phyloP scores from a whole-genome alignment of 257 asterid species.

The Solanum lycopersicoides region DNA sequence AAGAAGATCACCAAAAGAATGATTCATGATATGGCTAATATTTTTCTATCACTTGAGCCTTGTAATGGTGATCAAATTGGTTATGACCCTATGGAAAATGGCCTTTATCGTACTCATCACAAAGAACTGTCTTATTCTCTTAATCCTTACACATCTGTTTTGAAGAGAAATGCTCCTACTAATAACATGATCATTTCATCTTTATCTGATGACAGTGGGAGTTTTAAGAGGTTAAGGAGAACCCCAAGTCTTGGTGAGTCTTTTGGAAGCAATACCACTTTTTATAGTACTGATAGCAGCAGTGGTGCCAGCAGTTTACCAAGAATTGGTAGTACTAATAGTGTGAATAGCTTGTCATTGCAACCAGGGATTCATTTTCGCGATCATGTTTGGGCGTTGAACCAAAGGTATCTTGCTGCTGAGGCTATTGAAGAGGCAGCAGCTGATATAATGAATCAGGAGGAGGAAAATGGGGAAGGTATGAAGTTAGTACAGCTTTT shows the following conservation, averaged over 20 bases:
- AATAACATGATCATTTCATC: constrained; percentile 28
- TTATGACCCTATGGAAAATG: neutral
- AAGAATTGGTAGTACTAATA: constrained; percentile 26
- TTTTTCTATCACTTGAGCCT: constrained; percentile 20
- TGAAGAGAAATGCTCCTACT: constrained; percentile 15
- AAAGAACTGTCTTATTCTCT: neutral
- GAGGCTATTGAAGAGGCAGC: constrained; percentile 51
- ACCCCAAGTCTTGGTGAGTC: constrained; percentile 16
- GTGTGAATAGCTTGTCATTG: constrained; percentile 27
- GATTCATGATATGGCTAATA: constrained; percentile 24
- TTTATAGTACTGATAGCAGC: neutral
- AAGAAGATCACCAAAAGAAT: neutral
- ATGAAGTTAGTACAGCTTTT: constrained; percentile 57
- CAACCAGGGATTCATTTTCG: constrained; percentile 37
- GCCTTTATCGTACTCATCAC: neutral
- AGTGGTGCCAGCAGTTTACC: constrained; percentile 13
- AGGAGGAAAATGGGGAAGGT: constrained; percentile 27
- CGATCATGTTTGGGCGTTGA: constrained; percentile 53
- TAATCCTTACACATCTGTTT: constrained; percentile 9
- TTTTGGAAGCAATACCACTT: constrained; percentile 6
- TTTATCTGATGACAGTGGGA: constrained; percentile 25
- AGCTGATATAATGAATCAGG: constrained; percentile 7
- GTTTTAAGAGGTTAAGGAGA: constrained; percentile 34
- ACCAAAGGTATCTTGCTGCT: constrained; percentile 46
- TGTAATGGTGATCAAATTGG: constrained; percentile 8